Evolutionary conservation across 192 early-diverging fungal species (phyloP), one percentile per base, ranked within the genome.

Genomic region (Coemansia sp.): DNA sequence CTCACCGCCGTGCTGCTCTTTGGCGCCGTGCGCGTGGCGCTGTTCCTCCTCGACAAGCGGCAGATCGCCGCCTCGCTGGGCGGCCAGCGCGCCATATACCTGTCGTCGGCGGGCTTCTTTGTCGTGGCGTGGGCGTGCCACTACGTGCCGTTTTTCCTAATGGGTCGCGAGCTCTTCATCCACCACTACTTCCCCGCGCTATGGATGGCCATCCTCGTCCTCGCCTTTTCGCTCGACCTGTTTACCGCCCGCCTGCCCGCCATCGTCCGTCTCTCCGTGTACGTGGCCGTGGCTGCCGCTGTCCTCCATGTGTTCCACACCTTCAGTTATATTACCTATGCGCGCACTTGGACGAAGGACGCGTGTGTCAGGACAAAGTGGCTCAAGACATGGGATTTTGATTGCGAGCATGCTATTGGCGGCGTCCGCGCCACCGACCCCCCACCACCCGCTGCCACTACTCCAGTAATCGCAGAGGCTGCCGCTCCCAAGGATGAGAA

Each of bases 181-280:
- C 96, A 98, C 77, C 94, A 98, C 60, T 98, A 97, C 76, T 86
- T 97, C 42, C 96, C 97, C 1, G 91, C 96, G 1, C 83, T 97
- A n/a, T 96, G 95, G 82, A 94, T 96, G 81, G 87, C 88, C 11
- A 88, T 96, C 47, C 82, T 99, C 14, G 80, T 89, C 1, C 66
- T 95, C 25, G 92, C 89, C 27, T 86, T 87, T 24, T 69, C 89
- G 1, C 83, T 94, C 66, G 95, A 99, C 76, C 66, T 94, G 37
- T 59, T 86, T 17, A 89, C 93, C 1, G 76, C 79, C 17, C 85
- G 87, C 9, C 40, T 92, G 35, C 71, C 84, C 3, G 62, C 60
- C 17, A 54, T 68, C 9, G 58, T 73, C 27, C 84, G 89, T n/a
- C 38, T 46, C 42, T 41, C 87, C 17, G 60, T 85, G 3, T 79